A percentile compares a stretch with the other conserved stretches of the same genome.
Evolutionary conservation across 2,329 filamentous ascomycete species (phyloP).

Genomic region (Raffaelea deltoideospora): DNA sequence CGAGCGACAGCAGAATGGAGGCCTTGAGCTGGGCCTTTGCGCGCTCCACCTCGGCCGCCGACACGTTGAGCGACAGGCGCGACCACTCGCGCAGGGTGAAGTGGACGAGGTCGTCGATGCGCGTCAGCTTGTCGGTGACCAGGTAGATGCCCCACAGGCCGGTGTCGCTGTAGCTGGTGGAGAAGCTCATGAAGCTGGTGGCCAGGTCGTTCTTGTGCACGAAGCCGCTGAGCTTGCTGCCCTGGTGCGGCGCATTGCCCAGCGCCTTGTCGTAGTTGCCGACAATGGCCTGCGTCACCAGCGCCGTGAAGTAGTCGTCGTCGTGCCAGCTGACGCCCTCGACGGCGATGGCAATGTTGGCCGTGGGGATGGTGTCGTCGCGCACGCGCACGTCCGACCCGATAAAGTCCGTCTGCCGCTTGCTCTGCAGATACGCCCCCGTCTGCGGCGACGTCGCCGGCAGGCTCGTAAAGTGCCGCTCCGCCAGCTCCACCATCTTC

Average conservation of each 20-base stretch:
- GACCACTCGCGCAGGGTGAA: slow-evolving; percentile 98
- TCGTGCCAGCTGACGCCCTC: slow-evolving; percentile 99
- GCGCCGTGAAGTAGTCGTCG: slow-evolving; percentile 95
- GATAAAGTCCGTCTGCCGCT: slow-evolving; percentile 86
- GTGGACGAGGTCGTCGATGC: slow-evolving; percentile 90
- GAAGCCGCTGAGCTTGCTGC: slow-evolving; percentile 92
- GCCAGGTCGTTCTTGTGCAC: slow-evolving; percentile 90
- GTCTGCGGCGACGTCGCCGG: slow-evolving; percentile 62
- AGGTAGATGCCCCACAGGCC: slow-evolving; percentile 99
- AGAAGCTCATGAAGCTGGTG: slow-evolving; percentile 99
- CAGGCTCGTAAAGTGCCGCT: slow-evolving; percentile 82
- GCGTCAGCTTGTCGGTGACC: slow-evolving; percentile 74
- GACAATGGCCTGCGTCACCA: slow-evolving; percentile 95
- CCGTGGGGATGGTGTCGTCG: slow-evolving; percentile 89
- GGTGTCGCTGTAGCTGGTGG: slow-evolving; percentile 97
- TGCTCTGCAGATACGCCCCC: slow-evolving; percentile 60
- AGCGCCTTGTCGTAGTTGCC: slow-evolving; percentile 99
- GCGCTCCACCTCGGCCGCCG: slow-evolving; percentile 83
- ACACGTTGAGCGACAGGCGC: slow-evolving; percentile 78
- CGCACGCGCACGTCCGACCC: slow-evolving; percentile 91
- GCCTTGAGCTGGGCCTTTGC: slow-evolving; percentile 99
- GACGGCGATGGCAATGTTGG: slow-evolving; percentile 95
- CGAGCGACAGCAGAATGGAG: slow-evolving; percentile 88
- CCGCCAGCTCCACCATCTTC: slow-evolving; percentile 85
- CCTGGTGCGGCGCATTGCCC: slow-evolving; percentile 92